Evolutionary conservation across 202 grass and related monocot genomes (phyloP).

Genomic region (Schoenoplectus tabernaemontani): DNA sequence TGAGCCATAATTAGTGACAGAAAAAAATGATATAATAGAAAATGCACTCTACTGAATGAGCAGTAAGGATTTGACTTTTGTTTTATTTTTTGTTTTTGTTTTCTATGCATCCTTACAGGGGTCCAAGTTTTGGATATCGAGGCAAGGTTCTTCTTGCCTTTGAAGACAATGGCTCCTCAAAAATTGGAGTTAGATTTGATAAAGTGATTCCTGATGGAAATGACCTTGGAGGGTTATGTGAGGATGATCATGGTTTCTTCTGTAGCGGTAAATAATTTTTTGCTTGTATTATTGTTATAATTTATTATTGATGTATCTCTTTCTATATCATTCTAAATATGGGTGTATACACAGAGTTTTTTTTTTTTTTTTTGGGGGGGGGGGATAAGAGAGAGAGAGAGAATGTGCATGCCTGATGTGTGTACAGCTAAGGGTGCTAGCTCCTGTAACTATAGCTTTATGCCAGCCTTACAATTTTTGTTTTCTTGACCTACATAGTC

Average conservation of each 20-base stretch:
- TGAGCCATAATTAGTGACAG: conserved; percentile 3
- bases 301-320: background rate
- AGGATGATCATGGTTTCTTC: conserved; percentile 98
- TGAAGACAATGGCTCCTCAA: conserved; percentile 92
- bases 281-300: background rate
- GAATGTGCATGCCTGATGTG: too few relatives aligned
- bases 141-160: conserved; percentile 93
- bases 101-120: conserved; percentile 37
- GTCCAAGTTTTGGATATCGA: conserved; percentile 76
- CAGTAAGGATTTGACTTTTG: background rate
- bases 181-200: conserved; percentile 95
- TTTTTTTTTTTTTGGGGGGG: too few relatives aligned
- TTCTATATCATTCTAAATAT: background rate
- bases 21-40: too few relatives aligned
- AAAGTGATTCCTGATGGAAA: conserved; percentile 89
- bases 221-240: conserved; percentile 94
- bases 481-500: background rate
- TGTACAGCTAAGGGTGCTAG: background rate
- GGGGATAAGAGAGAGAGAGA: too few relatives aligned
- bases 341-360: background rate
- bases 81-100: conserved; percentile 20
- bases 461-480: background rate
- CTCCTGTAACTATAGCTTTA: background rate
- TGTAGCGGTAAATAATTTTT: conserved; percentile 64
- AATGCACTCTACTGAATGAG: background rate